A percentile compares a stretch with the other conserved stretches of the same genome.
These are phyloP conservation scores for Podospora comata DNA, from an alignment of 495 filamentous ascomycete species.

Conservation along the genomic window DNA sequence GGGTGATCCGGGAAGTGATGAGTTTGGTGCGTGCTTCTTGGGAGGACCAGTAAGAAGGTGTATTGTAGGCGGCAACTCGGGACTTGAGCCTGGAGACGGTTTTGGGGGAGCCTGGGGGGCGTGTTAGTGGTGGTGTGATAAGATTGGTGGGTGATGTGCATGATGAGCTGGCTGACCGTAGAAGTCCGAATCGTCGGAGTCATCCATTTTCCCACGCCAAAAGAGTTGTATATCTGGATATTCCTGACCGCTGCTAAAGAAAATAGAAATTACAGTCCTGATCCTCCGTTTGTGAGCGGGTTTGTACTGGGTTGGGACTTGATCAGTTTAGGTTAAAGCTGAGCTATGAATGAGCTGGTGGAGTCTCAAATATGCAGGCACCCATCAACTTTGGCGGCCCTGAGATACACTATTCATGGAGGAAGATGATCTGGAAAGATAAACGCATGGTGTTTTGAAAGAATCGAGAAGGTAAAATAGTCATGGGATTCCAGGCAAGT, in stretches of 20 bases:
- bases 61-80: slow-evolving; percentile 43
- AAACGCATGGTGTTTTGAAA: neutral
- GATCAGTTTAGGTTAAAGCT: neutral
- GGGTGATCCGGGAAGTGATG: neutral
- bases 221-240: neutral
- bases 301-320: no score
- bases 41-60: slow-evolving; percentile 32
- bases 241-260: neutral
- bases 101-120: slow-evolving; percentile 50
- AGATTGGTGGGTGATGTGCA: neutral
- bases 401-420: neutral
- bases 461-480: neutral
- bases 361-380: neutral
- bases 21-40: slow-evolving; percentile 17
- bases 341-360: neutral
- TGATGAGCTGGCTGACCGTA: slow-evolving; percentile 49
- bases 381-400: neutral
- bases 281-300: neutral
- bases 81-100: slow-evolving; percentile 35
- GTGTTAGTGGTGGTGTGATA: slow-evolving; percentile 21
- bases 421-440: neutral
- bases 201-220: slow-evolving; percentile 38
- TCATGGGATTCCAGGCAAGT: neutral
- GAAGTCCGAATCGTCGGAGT: slow-evolving; percentile 75
- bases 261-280: neutral